phyloP scores from a whole-genome alignment of 108 stramenopile species.

The Cyclotella cryptica region DNA sequence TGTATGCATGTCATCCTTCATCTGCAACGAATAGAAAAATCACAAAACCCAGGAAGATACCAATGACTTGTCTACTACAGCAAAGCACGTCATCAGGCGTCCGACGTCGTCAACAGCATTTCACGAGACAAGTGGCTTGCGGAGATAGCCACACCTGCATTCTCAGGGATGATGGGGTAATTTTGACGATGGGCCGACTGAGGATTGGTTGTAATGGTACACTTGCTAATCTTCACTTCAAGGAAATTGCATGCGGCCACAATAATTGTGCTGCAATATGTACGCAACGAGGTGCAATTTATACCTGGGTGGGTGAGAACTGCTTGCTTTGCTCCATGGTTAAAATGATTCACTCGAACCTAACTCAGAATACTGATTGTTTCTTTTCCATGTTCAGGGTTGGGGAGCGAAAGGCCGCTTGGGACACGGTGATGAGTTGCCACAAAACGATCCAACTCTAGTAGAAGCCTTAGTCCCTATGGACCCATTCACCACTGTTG shows the following conservation, averaged over 20 bases:
- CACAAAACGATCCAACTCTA: constrained; percentile 1
- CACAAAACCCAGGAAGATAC: constrained; percentile 22
- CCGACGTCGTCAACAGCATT: background rate
- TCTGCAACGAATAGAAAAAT: background rate
- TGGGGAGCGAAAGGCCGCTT: constrained; percentile 29
- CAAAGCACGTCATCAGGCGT: background rate
- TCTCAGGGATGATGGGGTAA: constrained; percentile 16
- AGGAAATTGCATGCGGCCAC: constrained; percentile 30
- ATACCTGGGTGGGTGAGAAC: constrained; percentile 35
- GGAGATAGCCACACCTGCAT: constrained; percentile 30
- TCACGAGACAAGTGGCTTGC: constrained; percentile 18
- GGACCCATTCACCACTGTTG: constrained; percentile 6
- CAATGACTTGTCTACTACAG: too few species aligned
- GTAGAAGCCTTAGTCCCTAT: constrained; percentile 10
- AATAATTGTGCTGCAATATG: constrained; percentile 39
- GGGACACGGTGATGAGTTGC: constrained; percentile 22
- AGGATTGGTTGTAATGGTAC: constrained; percentile 1
- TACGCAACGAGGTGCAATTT: background rate
- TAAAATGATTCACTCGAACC: background rate
- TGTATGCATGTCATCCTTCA: background rate
- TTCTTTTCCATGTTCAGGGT: background rate
- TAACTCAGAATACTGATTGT: background rate
- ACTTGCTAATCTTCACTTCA: constrained; percentile 18
- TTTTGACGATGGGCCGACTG: constrained; percentile 24
- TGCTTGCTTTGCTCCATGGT: background rate